Evolutionary conservation across 306 rosid genomes (phyloP), one percentile per base, ranked within the genome.

Genomic region (Hippophae rhamnoides): DNA sequence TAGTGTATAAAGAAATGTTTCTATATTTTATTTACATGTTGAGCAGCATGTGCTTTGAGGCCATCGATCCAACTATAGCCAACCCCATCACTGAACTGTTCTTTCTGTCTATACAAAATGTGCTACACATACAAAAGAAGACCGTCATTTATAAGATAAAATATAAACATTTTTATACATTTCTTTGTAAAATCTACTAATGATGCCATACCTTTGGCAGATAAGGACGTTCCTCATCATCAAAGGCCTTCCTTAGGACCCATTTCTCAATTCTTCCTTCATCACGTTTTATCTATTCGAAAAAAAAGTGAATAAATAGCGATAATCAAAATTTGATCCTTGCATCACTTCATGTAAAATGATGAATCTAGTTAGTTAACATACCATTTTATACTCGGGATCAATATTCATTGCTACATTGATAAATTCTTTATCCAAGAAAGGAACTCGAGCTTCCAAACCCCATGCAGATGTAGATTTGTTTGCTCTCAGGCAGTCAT

Each of bases 41-140:
- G 77, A 62, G 81, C 89, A 71, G 99, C 90, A 77, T 93, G 99
- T 0, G 74, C 84, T 74, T 88, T 93, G 54, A 93, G 90, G 69
- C 99, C 99, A 72, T 93, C 99, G 56, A 93, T 93, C 99, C 99
- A 93, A 42, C 97, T 82, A 58, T 93, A 93, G 44, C 99, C 99
- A 38, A 93, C 99, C 7, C 99, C 99, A 67, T 93, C 99, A 63
- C 99, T 93, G 76, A 88, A 93, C 62, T 93, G 99, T 60, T 93
- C 99, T 52, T 93, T 93, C 75, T 93, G 99, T 68, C 99, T 82
- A 56, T 88, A 93, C 53, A 93, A 72, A 66, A 93, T 89, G 70
- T 84, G 89, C 99, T 93, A 86, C 85, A 70, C 14, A 73, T 27
- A 1, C 23, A 78, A 69, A n/a, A 13, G 56, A 48, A 54, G 3